Evolutionary conservation across 768 basidiomycete genomes (phyloP).

Genomic region (Gloeopeniophorella convolvens): DNA sequence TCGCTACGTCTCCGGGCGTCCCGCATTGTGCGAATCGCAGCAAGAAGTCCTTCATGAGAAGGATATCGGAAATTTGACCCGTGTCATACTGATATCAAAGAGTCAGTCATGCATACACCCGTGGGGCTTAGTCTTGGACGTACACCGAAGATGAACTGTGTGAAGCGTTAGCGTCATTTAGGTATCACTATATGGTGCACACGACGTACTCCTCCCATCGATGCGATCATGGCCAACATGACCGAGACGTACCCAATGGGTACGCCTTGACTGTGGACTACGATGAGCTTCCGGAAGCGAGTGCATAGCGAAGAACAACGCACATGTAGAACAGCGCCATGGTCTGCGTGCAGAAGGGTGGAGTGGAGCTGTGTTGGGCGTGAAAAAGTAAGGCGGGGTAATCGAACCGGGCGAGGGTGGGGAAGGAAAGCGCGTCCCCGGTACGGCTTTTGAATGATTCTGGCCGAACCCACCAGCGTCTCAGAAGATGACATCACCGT

Average conservation of each 20-base stretch:
- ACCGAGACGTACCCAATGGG: constrained; percentile 59
- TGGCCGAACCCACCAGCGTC: neutral
- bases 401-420: neutral
- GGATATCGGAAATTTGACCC: constrained; percentile 72
- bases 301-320: constrained; percentile 1
- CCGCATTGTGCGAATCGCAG: constrained; percentile 53
- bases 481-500: constrained; percentile 5
- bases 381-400: neutral
- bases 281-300: constrained; percentile 6
- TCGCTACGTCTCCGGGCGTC: constrained; percentile 31
- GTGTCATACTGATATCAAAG: constrained; percentile 46
- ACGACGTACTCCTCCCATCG: constrained; percentile 50
- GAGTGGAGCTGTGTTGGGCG: neutral
- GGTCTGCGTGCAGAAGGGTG: neutral
- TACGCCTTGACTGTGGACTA: constrained; percentile 41
- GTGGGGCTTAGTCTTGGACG: neutral
- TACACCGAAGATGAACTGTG: constrained; percentile 26
- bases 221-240: constrained; percentile 58
- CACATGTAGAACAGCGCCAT: constrained; percentile 30
- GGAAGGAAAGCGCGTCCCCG: neutral
- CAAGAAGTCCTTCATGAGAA: constrained; percentile 65
- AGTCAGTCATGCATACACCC: constrained; percentile 4
- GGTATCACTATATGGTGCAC: neutral
- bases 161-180: neutral
- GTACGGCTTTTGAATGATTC: constrained; percentile 1